Evolutionary conservation across 139 green algal genomes (phyloP), one percentile per base, ranked within the genome.

Genomic region (Micractinium conductrix): DNA sequence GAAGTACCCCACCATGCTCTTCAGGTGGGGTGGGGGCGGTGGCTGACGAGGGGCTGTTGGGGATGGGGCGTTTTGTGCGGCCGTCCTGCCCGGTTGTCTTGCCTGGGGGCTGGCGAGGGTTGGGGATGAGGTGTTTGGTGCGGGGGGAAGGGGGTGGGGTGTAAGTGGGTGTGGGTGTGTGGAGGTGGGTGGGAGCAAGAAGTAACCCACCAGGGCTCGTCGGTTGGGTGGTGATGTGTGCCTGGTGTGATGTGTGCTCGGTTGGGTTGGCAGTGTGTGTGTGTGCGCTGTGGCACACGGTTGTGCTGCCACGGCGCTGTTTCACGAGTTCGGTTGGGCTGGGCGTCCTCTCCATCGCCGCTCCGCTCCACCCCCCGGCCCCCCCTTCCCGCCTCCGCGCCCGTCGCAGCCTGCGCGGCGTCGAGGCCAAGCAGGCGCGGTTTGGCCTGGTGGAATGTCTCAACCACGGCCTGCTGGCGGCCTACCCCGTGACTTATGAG

Each of bases 401-500:
- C n/a, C n/a, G n/a, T n/a, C n/a, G 71, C 28, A 78, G 74, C 17
- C 75, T 81, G 75, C 75, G 75, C 75, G 75, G 75, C 75, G 55
- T 81, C 28, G 75, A 86, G 71, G 50, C 71, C 72, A 80, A 82
- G 58, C 79, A 82, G 79, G 84, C 69, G 81, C 90, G 91, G 58
- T 86, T 98, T 82, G 96, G 96, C 7, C 87, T 99, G 55, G 88
- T 95, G 83, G 97, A 99, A 90, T 99, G 95, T 90, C 74, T 98
- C 40, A 96, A 93, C 79, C 96, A 99, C 89, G 94, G 95, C 43
- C 93, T 99, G 74, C 87, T 99, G 85, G 88, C 97, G 79, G 85
- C 95, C 8, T 99, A 99, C 93, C 97, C 97, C 30, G 97, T 99
- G 73, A 88, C 98, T 74, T 94, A 98, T 83, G 97, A 99, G 90